Evolutionary conservation across 2,329 filamentous ascomycete genomes (phyloP), one percentile per base, ranked within the genome.

Genomic region (Diaporthe aspalathi): DNA sequence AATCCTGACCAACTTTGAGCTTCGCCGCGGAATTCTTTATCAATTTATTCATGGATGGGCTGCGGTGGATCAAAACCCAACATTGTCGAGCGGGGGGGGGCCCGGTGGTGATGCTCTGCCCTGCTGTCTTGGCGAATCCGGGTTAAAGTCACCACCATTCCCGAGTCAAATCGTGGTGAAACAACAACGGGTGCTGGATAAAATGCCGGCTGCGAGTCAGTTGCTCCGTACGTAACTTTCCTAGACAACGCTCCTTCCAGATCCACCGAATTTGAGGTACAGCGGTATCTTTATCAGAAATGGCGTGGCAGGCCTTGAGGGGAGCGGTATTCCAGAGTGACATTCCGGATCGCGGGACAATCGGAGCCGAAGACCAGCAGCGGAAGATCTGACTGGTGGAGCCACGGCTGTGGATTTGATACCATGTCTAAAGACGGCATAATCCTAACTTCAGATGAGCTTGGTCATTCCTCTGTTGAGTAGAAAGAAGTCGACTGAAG

Each of bases 331-430:
- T 29, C 22, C n/a, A 27, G 49, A 22, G 22, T 54, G 11, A 14
- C n/a, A 29, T 45, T 14, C 65, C 50, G 65, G 50, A 11, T 3
- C 8, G 20, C 50, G 65, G 65, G 65, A 67, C 47, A 67, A 67
- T 56, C 50, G 52, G 38, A 47, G 65, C 65, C 65, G 65, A 54
- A 43, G 27, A 17, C 38, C 8, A 24, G 22, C 56, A 60, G 8
- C 24, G 11, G 5, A 35, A 24, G 20, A 38, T 32, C 11, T 40
- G 2, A n/a, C 17, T 56, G 38, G 11, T 20, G 29, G n/a, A 60
- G 22, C 22, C 35, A 56, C n/a, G n/a, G 20, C 8, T 20, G 29
- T 38, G 5, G n/a, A 22, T 24, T 27, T 11, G 3, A 27, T 17
- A n/a, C n/a, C n/a, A n/a, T 12, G 56, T 27, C 8, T 45, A 16